Base-by-base conservation (phyloP, 2,329 filamentous ascomycete species). In the Bimuria novae-zelandiae region DNA sequence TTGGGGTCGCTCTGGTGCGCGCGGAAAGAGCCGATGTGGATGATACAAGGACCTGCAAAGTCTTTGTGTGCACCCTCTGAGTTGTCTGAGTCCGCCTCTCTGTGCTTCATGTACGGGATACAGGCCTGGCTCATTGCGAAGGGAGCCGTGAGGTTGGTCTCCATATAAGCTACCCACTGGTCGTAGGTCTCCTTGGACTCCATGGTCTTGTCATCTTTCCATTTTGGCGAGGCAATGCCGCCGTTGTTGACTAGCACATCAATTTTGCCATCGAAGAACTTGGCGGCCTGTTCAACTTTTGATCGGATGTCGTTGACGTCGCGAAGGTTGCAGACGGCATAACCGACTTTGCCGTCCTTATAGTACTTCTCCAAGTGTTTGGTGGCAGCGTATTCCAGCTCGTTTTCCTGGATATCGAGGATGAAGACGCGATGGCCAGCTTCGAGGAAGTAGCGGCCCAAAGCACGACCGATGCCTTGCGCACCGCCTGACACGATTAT, bases 51-150 rank as follows among this genome's bases (percentile, higher is more conserved):
- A 3, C 77, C 76, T 5, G 74, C 69, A 7, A 61, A 60, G 14
- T 67, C 42, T 40, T 65, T 63, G 30, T 73, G 63, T 19, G 67
- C 65, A 3, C 67, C 68, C 4, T 60, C 14, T 7, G 22, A 17
- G 22, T 37, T 48, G 29, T 64, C 57, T 5, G 56, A 56, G 27
- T 72, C 69, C 4, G 59, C 51, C 21, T 59, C 54, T 42, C 59
- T 49, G 17, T 64, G 59, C 51, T 77, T 77, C 78, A 80, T 80
- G 61, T 75, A 79, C 0, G 77, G 76, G 10, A 80, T 70, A 45
- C 75, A 77, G 16, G 78, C 77, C 62, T 80, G 77, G 17, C 69
- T 75, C 61, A 79, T 73, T 10, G 72, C 76, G 54, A 80, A 80
- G 0, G 76, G 75, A 3, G 70, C 75, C 2, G 76, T 80, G 10